Conservation (phyloP, 805 yeast genomes). For the Candida sphagnicola region DNA sequence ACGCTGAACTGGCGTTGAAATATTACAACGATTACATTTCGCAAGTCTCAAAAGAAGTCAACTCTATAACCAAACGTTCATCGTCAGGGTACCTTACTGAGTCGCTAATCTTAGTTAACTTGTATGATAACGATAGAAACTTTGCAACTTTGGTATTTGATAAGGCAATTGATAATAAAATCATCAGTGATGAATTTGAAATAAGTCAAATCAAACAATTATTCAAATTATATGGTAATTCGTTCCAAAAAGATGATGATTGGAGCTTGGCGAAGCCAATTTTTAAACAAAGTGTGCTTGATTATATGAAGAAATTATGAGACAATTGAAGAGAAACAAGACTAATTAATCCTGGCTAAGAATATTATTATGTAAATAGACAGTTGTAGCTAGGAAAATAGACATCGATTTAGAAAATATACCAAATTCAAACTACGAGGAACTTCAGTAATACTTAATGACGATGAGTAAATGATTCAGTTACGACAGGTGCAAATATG, state of each 20-base stretch:
- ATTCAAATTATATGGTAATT: constrained; percentile 51
- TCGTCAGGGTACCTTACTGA: constrained; percentile 44
- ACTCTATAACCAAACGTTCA: constrained; percentile 29
- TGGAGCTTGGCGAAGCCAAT: constrained; percentile 26
- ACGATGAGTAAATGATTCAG: no score
- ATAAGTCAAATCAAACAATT: constrained; percentile 36
- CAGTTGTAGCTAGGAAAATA: neutral
- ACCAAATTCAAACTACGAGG: no score
- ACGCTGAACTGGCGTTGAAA: constrained; percentile 34
- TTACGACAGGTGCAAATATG: no score
- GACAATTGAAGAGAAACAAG: neutral
- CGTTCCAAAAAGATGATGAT: constrained; percentile 37
- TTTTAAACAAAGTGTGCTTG: constrained; percentile 25
- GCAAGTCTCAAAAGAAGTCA: constrained; percentile 26
- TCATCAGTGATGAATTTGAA: constrained; percentile 38
- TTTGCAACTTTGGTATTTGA: constrained; percentile 51
- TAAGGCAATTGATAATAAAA: constrained; percentile 31
- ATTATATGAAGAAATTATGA: constrained; percentile 9
- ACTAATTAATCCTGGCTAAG: no score
- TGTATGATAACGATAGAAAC: constrained; percentile 47
- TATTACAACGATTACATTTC: constrained; percentile 45
- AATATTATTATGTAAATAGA: no score
- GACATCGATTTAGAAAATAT: neutral
- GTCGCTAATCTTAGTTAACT: constrained; percentile 39
- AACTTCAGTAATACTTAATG: no score